A percentile compares a stretch with the other conserved stretches of the same genome.
These are phyloP conservation scores for Juglanconis oblonga DNA, from an alignment of 2,329 filamentous ascomycete genomes.

Conservation along the genomic window DNA sequence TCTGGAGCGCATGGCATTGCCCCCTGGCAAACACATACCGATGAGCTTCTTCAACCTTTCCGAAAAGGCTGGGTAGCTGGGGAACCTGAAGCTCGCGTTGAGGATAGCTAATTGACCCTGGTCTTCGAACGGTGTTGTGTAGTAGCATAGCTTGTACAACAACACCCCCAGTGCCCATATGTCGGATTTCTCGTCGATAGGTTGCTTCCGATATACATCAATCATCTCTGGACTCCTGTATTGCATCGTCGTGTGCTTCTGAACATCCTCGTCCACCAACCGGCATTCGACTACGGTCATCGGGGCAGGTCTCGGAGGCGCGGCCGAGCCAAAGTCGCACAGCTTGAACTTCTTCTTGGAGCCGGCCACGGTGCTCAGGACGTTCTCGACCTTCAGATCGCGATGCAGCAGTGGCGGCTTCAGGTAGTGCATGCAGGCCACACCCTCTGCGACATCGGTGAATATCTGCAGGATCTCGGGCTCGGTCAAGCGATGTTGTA, in stretches of 20 bases:
- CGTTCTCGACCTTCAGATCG: conserved; percentile 97
- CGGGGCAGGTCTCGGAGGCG: conserved; percentile 78
- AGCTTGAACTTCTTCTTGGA: conserved; percentile 82
- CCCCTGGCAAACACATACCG: conserved; percentile 51
- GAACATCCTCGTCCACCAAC: conserved; percentile 92
- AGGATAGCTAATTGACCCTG: conserved; percentile 96
- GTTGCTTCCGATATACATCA: conserved; percentile 92
- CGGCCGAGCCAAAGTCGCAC: conserved; percentile 95
- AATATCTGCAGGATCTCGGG: conserved; percentile 98
- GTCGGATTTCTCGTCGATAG: conserved; percentile 97
- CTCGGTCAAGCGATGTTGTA: conserved; percentile 95
- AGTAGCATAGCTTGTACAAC: conserved; percentile 97
- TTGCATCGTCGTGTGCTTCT: conserved; percentile 94
- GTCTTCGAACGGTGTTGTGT: conserved; percentile 97
- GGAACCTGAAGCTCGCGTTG: conserved; percentile 92
- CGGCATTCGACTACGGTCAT: conserved; percentile 85
- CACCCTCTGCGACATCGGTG: conserved; percentile 89
- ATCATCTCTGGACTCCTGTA: conserved; percentile 99
- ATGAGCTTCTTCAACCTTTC: conserved; percentile 87
- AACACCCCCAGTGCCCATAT: conserved; percentile 96
- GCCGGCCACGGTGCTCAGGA: conserved; percentile 73
- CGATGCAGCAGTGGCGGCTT: conserved; percentile 89
- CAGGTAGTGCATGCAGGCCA: conserved; percentile 98
- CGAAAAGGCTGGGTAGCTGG: conserved; percentile 83
- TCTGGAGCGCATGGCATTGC: background rate